Evolutionary conservation across 495 filamentous ascomycete genomes (phyloP), one percentile per base, ranked within the genome.

Genomic region (Penicillium cinerascens): DNA sequence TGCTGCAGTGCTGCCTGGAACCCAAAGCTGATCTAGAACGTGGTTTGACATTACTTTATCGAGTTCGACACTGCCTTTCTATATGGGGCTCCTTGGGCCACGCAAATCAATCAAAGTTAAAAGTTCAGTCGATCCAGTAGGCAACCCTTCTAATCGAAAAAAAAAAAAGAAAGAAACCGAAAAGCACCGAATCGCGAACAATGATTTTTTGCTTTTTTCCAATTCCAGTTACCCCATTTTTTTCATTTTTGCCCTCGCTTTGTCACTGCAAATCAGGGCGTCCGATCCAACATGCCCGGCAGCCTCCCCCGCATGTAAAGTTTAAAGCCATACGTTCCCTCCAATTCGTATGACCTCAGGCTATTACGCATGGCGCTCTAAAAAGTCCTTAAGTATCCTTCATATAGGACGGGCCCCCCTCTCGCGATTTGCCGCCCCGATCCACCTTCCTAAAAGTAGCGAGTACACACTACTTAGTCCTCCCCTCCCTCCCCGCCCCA

Each of bases 261-360:
- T 45, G 43, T 59, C 51, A 63, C 65, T 63, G 56, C 64, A 61
- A 66, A 68, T 70, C 64, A 70, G 58, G 55, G 48, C 42, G 35
- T 53, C 45, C 27, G 40, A 56, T 60, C 44, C 57, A 58, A 58
- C 58, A 61, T 59, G 58, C 63, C 64, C 64, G 67, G 67, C 66
- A 63, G 58, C 59, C 49, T 64, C 55, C 64, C 66, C 67, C 67
- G 65, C 65, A 70, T 70, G 52, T n/a, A 59, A 62, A 65, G 59
- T 59, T 58, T 66, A 59, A 52, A 49, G 42, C 29, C 46, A 50
- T 54, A 47, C 21, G 13, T 27, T 17, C 20, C 7, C 26, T 13
- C 16, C 23, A 21, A 33, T 54, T 56, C 47, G 54, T 50, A 61
- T 58, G 55, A 59, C 55, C 52, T 61, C 59, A 52, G 51, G 49